These are phyloP conservation scores for Aspergillus puulaauensis DNA, from an alignment of 2,329 filamentous ascomycete genomes.

Conservation along the genomic window DNA sequence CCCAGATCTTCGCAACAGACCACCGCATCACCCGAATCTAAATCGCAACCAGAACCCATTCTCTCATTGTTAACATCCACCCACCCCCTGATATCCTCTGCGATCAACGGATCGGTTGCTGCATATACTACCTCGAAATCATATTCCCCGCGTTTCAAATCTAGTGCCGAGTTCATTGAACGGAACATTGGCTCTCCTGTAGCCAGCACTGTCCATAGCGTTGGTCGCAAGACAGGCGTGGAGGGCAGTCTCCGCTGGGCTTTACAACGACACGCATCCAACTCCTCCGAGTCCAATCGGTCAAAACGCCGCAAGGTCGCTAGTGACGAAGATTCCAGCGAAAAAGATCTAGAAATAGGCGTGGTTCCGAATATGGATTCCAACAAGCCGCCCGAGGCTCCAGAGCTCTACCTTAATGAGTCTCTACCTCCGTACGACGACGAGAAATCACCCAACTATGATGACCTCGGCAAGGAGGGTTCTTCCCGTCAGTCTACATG, in stretches of 20 bases:
- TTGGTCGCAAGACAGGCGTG: conserved; percentile 81
- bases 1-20: conserved; percentile 48
- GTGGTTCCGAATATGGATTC: conserved; percentile 18
- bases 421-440: conserved; percentile 83
- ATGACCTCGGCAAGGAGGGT: conserved; percentile 52
- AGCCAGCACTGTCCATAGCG: conserved; percentile 79
- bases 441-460: conserved; percentile 71
- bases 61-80: conserved; percentile 83
- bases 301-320: conserved; percentile 47
- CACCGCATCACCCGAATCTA: conserved; percentile 38
- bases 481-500: conserved; percentile 52
- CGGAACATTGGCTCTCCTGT: conserved; percentile 79
- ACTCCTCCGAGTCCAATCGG: conserved; percentile 31
- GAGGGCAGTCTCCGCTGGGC: conserved; percentile 87
- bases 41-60: conserved; percentile 70
- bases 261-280: conserved; percentile 50
- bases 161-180: conserved; percentile 88
- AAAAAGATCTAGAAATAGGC: conserved; percentile 52
- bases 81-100: conserved; percentile 80
- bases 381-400: conserved; percentile 53
- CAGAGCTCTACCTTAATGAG: conserved; percentile 68
- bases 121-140: conserved; percentile 87
- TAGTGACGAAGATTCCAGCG: conserved; percentile 29
- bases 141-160: conserved; percentile 83
- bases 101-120: conserved; percentile 79